Base-by-base conservation (phyloP, 805 yeast species). In the Schizosaccharomyces japonicus region DNA sequence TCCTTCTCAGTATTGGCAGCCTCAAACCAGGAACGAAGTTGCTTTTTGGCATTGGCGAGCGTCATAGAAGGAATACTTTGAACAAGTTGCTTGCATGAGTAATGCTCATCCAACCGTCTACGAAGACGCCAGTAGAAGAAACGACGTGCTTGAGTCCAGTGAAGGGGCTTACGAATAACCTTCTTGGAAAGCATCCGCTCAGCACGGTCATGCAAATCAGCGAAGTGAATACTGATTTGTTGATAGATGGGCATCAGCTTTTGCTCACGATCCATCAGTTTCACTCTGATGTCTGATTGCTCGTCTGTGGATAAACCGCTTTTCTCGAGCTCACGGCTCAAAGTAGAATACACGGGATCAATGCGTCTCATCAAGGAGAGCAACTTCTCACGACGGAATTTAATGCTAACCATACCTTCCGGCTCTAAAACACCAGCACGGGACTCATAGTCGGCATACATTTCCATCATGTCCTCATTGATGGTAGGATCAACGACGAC, bases 381-480 rank as follows among this genome's bases (percentile, higher is more conserved):
- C 54, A 92, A 69, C 66, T 84, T 85, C 61, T 84, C 95, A 58
- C 92, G 80, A 66, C 95, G 79, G 72, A 80, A 90, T 67, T 90
- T 90, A 66, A 90, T 83, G 62, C 96, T 95, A 59, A 92, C 98
- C 85, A 90, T 83, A 63, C 96, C 98, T 61, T 87, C 95, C 47
- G 98, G 96, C 67, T 90, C 98, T 61, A 92, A 70, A 50, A 90
- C 95, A 76, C 98, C 96, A 36, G 84, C 98, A 63, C 99, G 75
- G 8, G 96, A 72, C 48, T 90, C 90, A 47, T 74, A 78, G 63
- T 92, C 98, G 21, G 96, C 96, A 58, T 87, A 90, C 95, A 90
- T 87, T 68, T 90, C 99, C 95, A 90, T 92, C 81, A 82, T 82
- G 52, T 85, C 95, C 44, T 80, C 65, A 64, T 92, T 90, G 67